Evolutionary conservation across 768 basidiomycete species (phyloP).

Genomic region (Pholiota microspora): DNA sequence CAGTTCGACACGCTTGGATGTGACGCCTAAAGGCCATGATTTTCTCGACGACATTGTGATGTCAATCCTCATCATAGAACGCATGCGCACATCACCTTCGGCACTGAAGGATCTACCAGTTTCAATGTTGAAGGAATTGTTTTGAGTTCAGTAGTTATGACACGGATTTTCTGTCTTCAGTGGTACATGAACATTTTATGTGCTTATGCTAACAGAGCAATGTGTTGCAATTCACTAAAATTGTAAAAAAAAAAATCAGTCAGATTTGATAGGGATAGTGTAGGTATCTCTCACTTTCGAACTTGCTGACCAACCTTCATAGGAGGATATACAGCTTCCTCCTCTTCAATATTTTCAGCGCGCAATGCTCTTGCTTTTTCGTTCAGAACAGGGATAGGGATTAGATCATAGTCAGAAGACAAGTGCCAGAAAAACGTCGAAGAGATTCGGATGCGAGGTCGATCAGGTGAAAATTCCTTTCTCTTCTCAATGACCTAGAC

Average conservation of each 20-base stretch:
- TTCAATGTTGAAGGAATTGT: slow-evolving; percentile 13
- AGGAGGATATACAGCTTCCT: slow-evolving; percentile 50
- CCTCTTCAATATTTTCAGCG: slow-evolving; percentile 36
- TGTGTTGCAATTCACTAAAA: slow-evolving; percentile 74
- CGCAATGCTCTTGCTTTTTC: slow-evolving; percentile 45
- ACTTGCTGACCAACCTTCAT: slow-evolving; percentile 93
- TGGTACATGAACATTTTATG: not conserved
- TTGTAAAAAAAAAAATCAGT: not conserved
- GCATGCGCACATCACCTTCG: slow-evolving; percentile 36
- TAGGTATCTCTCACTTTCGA: slow-evolving; percentile 54
- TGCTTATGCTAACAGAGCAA: slow-evolving; percentile 73
- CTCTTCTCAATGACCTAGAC: slow-evolving; percentile 62
- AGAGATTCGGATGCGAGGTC: slow-evolving; percentile 94
- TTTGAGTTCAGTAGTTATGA: slow-evolving; percentile 1
- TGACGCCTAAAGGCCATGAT: slow-evolving; percentile 38
- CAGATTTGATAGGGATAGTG: not conserved
- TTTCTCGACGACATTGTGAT: slow-evolving; percentile 41
- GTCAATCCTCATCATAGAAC: slow-evolving; percentile 39
- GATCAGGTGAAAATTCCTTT: slow-evolving; percentile 55
- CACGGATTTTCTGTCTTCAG: not conserved
- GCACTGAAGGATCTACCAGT: slow-evolving; percentile 15
- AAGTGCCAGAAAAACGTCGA: slow-evolving; percentile 97
- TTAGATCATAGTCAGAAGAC: slow-evolving; percentile 79
- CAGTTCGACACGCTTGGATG: slow-evolving; percentile 34
- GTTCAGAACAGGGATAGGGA: slow-evolving; percentile 54